Base-by-base conservation (phyloP, 352 stramenopile genomes). In the Phytophthora sp. region DNA sequence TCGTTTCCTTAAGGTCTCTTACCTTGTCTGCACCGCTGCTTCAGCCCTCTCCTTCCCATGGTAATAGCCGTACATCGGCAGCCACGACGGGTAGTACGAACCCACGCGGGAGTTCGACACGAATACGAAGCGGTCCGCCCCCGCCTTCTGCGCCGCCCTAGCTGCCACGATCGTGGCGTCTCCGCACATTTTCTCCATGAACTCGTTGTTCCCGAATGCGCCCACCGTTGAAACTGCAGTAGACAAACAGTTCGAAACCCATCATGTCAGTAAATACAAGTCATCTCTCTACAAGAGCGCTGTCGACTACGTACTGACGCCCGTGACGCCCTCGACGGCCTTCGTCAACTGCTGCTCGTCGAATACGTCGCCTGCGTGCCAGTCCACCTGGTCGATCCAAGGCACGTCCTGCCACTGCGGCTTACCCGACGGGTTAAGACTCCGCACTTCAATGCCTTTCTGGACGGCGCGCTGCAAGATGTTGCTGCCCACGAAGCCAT, bases 71-170 rank as follows among this genome's bases (percentile, higher is more conserved):
- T 96, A 77, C 57, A 97, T 74, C 0, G 89, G 89, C 20, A 84
- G 64, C 79, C 82, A 95, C 16, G 77, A 79, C 24, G 86, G 85
- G 30, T 93, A 57, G 45, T 85, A 80, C 23, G 81, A 84, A 23
- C 87, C 89, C 7, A 98, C 91, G 47, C 91, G 86, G n/a, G 91
- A 95, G 57, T 95, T 96, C n/a, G 89, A 97, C 23, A 98, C 78
- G 56, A 97, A 97, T 36, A 96, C 91, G 69, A 97, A 97, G 20
- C 84, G 81, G 63, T 95, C 77, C 0, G 61, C 83, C 53, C 84
- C 85, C 20, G 81, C 80, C 61, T 91, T 80, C 58, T 94, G 82
- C 1, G 90, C 90, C 3, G 83, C 89, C n/a, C 67, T 62, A 6
- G 84, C 87, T 4, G 84, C 84, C n/a, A 83, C 51, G 38, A 97